These are phyloP conservation scores for Pseudoscleropodium purum DNA, from an alignment of 225 moss, liverwort and hornwort genomes.

Conservation along the genomic window DNA sequence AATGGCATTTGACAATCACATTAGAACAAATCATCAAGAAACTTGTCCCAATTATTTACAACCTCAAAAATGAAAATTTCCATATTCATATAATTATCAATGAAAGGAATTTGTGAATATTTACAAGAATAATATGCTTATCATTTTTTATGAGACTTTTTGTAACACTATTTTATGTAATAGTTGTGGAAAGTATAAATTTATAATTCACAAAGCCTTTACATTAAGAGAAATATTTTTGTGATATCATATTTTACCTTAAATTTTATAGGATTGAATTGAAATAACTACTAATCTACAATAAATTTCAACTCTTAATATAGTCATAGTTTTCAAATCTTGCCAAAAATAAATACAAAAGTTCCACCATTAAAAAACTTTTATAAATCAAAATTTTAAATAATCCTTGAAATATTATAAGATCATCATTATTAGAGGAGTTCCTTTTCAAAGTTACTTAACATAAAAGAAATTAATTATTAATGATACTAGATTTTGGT, in stretches of 20 bases:
- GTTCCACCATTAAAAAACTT: too few species aligned
- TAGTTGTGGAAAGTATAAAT: background rate
- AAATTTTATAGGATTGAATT: background rate
- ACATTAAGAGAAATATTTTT: too few species aligned
- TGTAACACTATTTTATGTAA: background rate
- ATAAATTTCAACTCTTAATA: background rate
- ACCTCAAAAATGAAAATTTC: background rate
- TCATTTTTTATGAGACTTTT: background rate
- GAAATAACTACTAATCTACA: background rate
- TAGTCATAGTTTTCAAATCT: background rate
- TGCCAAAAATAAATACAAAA: background rate
- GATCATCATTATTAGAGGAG: too few species aligned
- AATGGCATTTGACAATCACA: background rate
- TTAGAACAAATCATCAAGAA: constrained; percentile 10
- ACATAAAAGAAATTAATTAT: too few species aligned
- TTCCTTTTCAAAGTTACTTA: too few species aligned
- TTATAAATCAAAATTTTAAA: background rate
- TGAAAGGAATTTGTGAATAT: background rate
- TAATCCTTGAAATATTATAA: too few species aligned
- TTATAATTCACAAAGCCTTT: background rate
- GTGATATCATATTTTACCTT: background rate
- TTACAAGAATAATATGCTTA: background rate
- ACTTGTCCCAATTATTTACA: constrained; percentile 21
- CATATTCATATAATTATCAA: background rate
- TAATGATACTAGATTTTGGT: background rate